Percentiles rank a stretch among this genome's conserved stretches.
phyloP scores from a whole-genome alignment of 345 rosid species.

The Luvunga scandens region DNA sequence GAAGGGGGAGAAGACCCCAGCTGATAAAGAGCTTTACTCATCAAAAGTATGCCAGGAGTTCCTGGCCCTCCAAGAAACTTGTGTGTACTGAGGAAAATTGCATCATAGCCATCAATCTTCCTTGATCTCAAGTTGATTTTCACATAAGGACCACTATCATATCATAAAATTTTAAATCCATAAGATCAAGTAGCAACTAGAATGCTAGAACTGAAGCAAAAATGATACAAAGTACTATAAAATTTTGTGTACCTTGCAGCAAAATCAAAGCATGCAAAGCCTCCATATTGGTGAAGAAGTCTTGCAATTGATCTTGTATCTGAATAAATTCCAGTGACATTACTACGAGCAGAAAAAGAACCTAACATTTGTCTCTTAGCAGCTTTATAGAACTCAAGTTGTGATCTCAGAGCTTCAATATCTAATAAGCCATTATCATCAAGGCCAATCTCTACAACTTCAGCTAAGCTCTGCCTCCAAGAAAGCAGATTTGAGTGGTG shows the following conservation, averaged over 20 bases:
- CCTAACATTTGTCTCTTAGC: no score
- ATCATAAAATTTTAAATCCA: background rate
- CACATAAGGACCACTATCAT: conserved; percentile 46
- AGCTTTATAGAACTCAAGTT: no score
- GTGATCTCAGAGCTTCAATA: no score
- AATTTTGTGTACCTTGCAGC: conserved; percentile 58
- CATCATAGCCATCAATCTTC: conserved; percentile 50
- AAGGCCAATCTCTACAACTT: conserved; percentile 52
- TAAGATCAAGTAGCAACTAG: no score
- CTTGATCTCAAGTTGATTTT: conserved; percentile 54
- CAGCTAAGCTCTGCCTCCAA: conserved; percentile 60
- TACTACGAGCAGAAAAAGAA: no score
- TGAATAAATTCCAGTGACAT: no score
- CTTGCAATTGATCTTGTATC: conserved; percentile 37
- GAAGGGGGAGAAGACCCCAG: conserved; percentile 50
- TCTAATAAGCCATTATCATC: conserved; percentile 36
- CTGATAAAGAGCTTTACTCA: conserved; percentile 47
- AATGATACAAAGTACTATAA: background rate
- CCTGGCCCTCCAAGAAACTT: conserved; percentile 66
- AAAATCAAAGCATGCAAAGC: conserved; percentile 55
- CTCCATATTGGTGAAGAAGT: conserved; percentile 50
- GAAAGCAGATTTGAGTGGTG: conserved; percentile 67
- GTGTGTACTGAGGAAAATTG: conserved; percentile 49
- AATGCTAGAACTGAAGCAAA: background rate
- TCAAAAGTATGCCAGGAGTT: conserved; percentile 49